Evolutionary conservation across 306 rosid genomes (phyloP), one percentile per base, ranked within the genome.

Genomic region (Castanea crenata): DNA sequence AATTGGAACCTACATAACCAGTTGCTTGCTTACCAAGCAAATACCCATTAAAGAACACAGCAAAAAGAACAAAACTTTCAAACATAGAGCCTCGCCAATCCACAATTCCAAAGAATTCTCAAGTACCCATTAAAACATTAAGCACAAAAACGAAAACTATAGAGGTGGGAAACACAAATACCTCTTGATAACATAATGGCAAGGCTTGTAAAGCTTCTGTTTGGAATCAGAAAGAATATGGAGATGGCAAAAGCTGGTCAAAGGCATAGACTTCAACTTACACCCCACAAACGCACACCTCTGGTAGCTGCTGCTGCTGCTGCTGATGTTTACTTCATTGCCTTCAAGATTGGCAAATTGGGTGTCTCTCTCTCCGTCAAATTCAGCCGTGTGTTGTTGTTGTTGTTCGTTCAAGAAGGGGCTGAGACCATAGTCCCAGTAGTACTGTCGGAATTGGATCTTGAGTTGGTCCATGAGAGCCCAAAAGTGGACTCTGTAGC

Each of bases 171-270:
- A 1, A 52, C 5, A 31, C 12, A 19, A 10, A 4, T 12, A 92
- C 97, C 92, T 85, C 74, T 85, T 82, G 87, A 89, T 86, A 41
- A 90, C 88, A 35, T 78, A 89, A 63, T 27, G 62, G 76, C 97
- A 90, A 46, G 91, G 84, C 80, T 85, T 87, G 23, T 93, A 91
- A 51, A 93, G 94, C 83, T 61, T 81, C 81, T 93, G 98, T 49
- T 63, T 86, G n/a, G 92, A 76, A 77, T 91, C 97, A 0, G 87
- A 86, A 21, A 91, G 91, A 31, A 91, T 86, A 23, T 93, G 98
- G 3, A 82, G 72, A 46, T 87, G 90, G 74, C 97, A 93, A 5
- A 89, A 93, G 74, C 82, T 70, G 4, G 97, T 90, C 79, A 89
- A 72, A 0, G 93, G 91, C 98, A 93, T 91, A 4, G 97, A 80